A percentile compares a stretch with the other conserved stretches of the same genome.
These are phyloP conservation scores for Kockiozyma suomiensis DNA, from an alignment of 805 yeast species.

Conservation along the genomic window DNA sequence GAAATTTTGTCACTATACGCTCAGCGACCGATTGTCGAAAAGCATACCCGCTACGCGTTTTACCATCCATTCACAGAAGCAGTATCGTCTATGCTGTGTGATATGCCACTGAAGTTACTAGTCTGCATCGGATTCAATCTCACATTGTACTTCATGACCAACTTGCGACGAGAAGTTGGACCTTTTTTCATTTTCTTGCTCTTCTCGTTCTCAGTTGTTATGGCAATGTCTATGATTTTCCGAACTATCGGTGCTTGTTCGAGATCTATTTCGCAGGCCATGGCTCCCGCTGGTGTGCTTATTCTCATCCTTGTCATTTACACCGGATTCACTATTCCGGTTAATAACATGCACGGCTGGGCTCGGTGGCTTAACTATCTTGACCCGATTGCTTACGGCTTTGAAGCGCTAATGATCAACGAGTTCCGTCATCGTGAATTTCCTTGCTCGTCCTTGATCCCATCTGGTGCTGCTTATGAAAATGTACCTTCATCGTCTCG, in stretches of 20 bases:
- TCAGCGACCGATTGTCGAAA: slow-evolving; percentile 62
- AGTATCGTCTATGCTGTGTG: slow-evolving; percentile 60
- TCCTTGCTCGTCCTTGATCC: slow-evolving; percentile 47
- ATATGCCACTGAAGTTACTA: slow-evolving; percentile 61
- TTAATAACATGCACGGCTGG: slow-evolving; percentile 53
- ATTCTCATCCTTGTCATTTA: slow-evolving; percentile 57
- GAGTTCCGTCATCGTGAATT: slow-evolving; percentile 50
- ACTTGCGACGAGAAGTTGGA: slow-evolving; percentile 53
- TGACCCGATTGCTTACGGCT: slow-evolving; percentile 51
- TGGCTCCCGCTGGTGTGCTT: slow-evolving; percentile 59
- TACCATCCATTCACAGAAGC: slow-evolving; percentile 78
- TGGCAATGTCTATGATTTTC: slow-evolving; percentile 56
- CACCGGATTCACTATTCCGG: slow-evolving; percentile 57
- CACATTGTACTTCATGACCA: slow-evolving; percentile 60
- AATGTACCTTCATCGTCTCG: slow-evolving; percentile 41
- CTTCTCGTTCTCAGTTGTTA: slow-evolving; percentile 50
- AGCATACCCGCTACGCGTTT: slow-evolving; percentile 71
- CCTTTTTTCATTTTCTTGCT: slow-evolving; percentile 56
- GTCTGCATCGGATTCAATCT: slow-evolving; percentile 51
- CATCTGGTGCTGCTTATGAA: slow-evolving; percentile 49
- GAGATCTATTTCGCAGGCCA: slow-evolving; percentile 58
- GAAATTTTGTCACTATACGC: slow-evolving; percentile 51
- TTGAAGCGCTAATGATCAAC: slow-evolving; percentile 51
- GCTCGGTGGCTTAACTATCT: slow-evolving; percentile 54
- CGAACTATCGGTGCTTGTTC: slow-evolving; percentile 55